These are phyloP conservation scores for Osmanthus fragrans DNA, from an alignment of 257 asterid genomes.

Conservation along the genomic window DNA sequence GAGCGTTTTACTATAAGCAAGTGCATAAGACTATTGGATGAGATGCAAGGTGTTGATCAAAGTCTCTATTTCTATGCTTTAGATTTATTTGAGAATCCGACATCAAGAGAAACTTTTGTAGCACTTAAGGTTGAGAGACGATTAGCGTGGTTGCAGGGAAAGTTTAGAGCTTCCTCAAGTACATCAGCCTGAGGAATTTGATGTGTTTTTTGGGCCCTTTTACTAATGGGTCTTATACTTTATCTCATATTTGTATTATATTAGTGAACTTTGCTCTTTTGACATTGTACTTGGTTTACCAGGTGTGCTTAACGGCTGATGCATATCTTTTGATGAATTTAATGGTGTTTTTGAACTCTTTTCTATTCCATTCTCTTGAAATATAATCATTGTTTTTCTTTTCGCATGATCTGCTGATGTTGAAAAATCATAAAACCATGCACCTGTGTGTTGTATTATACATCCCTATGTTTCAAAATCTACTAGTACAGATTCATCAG, in stretches of 20 bases:
- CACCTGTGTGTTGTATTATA: conserved; percentile 11
- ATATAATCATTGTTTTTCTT: neutral
- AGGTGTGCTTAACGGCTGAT: neutral
- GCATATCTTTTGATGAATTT: neutral
- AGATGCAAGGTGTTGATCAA: conserved; percentile 81
- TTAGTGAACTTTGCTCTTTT: conserved; percentile 26
- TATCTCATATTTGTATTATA: conserved; percentile 19
- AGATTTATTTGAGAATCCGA: conserved; percentile 75
- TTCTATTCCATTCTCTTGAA: conserved; percentile 15
- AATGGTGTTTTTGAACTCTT: neutral
- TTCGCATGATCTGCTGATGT: neutral
- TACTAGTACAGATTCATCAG: conserved; percentile 39
- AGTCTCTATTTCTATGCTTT: conserved; percentile 68
- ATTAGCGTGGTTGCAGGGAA: conserved; percentile 72
- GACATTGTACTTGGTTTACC: conserved; percentile 19
- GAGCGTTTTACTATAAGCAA: conserved; percentile 83
- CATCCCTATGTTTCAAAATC: conserved; percentile 23
- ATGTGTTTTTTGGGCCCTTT: conserved; percentile 13
- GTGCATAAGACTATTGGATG: conserved; percentile 80
- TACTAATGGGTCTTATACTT: conserved; percentile 16
- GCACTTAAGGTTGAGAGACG: conserved; percentile 77
- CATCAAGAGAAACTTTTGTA: conserved; percentile 73
- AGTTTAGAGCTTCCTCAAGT: conserved; percentile 60
- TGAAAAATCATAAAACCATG: neutral
- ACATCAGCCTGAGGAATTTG: conserved; percentile 43